Conservation (phyloP, 2,329 filamentous ascomycete genomes). For the Xylariaceae sp. region DNA sequence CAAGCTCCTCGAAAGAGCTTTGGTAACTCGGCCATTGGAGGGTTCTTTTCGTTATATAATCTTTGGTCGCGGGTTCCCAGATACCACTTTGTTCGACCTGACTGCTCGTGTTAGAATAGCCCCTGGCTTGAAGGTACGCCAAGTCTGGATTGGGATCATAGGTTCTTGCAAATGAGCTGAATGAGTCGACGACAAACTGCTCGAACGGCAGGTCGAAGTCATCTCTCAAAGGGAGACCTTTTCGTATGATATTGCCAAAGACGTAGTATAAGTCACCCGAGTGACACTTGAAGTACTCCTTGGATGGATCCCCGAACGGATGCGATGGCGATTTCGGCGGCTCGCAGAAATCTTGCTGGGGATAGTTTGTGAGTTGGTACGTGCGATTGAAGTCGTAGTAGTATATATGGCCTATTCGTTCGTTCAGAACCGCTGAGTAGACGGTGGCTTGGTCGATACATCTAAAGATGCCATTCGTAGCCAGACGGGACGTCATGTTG, state of each 20-base stretch:
- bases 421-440: constrained; percentile 41
- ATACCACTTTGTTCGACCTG: constrained; percentile 28
- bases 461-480: constrained; percentile 55
- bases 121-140: constrained; percentile 41
- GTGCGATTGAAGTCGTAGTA: constrained; percentile 58
- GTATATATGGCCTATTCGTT: constrained; percentile 45
- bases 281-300: constrained; percentile 49
- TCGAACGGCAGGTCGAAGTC: constrained; percentile 35
- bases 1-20: constrained; percentile 42
- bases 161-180: constrained; percentile 45
- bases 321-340: constrained; percentile 33
- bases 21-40: constrained; percentile 40
- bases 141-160: constrained; percentile 47
- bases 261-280: constrained; percentile 51
- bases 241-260: constrained; percentile 45
- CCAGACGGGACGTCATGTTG: constrained; percentile 49
- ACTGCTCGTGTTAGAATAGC: constrained; percentile 32
- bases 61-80: constrained; percentile 35
- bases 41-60: constrained; percentile 41
- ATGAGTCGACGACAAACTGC: constrained; percentile 42
- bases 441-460: constrained; percentile 56
- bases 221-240: constrained; percentile 43
- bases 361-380: constrained; percentile 49
- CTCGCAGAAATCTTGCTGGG: constrained; percentile 46
- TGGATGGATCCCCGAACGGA: constrained; percentile 24